Evolutionary conservation across 441 rosid genomes (phyloP).

Genomic region (Gossypium schwendimanii): DNA sequence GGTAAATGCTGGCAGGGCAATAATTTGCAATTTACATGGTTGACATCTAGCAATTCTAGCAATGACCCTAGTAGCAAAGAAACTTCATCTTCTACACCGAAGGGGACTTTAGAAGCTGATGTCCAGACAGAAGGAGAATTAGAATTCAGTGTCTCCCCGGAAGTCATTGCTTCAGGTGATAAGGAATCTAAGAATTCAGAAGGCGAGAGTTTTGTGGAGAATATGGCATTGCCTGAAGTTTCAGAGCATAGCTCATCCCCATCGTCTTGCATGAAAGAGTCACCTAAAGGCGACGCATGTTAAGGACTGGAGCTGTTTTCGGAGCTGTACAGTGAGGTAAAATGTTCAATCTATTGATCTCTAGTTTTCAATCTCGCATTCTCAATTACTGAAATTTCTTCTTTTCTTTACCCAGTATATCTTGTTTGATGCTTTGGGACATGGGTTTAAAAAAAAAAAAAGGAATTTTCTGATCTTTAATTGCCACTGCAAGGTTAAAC

Average conservation of each 20-base stretch:
- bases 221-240: slow-evolving; percentile 22
- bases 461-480: slow-evolving; percentile 22
- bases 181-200: slow-evolving; percentile 35
- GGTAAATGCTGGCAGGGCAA: slow-evolving; percentile 82
- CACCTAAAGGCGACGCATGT: slow-evolving; percentile 17
- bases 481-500: slow-evolving; percentile 17
- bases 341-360: slow-evolving; percentile 21
- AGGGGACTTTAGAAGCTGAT: slow-evolving; percentile 24
- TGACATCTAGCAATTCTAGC: slow-evolving; percentile 25
- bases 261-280: slow-evolving; percentile 22
- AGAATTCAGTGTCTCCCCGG: slow-evolving; percentile 22
- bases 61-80: slow-evolving; percentile 29
- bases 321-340: slow-evolving; percentile 69
- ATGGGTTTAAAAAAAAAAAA: slow-evolving; percentile 17
- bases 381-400: slow-evolving; percentile 22
- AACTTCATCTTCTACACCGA: slow-evolving; percentile 23
- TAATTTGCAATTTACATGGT: slow-evolving; percentile 61
- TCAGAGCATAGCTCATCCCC: slow-evolving; percentile 19
- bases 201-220: slow-evolving; percentile 16
- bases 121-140: slow-evolving; percentile 25
- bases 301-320: slow-evolving; percentile 22
- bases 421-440: slow-evolving; percentile 22
- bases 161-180: slow-evolving; percentile 30
- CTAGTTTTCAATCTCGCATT: slow-evolving; percentile 19
- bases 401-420: slow-evolving; percentile 12